Conservation (phyloP, 2,329 filamentous ascomycete genomes). For the Volutella citrinella region DNA sequence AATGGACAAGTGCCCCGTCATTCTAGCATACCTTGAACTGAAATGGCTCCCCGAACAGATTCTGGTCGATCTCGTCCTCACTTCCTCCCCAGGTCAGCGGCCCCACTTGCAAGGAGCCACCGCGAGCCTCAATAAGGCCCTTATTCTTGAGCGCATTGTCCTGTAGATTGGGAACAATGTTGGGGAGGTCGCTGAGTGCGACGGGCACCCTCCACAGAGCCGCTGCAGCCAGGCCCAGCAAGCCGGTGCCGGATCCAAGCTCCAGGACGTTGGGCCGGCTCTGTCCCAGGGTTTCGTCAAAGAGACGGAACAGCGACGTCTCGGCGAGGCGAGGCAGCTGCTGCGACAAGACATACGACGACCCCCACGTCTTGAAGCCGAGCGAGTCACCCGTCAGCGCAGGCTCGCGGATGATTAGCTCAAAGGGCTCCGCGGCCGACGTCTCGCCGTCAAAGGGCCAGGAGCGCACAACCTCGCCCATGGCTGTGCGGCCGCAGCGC, state of each 20-base stretch:
- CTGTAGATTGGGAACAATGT: constrained; percentile 79
- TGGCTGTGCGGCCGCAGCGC: constrained; percentile 70
- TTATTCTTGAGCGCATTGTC: constrained; percentile 68
- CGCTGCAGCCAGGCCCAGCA: constrained; percentile 85
- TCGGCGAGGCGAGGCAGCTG: constrained; percentile 55
- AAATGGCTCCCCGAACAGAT: constrained; percentile 41
- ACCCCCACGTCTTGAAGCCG: constrained; percentile 94
- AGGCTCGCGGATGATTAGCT: constrained; percentile 78
- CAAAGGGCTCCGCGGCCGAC: constrained; percentile 41
- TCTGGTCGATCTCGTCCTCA: constrained; percentile 41
- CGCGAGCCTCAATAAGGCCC: constrained; percentile 48
- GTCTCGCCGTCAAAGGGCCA: constrained; percentile 47
- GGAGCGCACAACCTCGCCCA: constrained; percentile 54
- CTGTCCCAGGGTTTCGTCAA: constrained; percentile 34
- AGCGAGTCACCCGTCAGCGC: constrained; percentile 83
- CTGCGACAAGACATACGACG: constrained; percentile 79
- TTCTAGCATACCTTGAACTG: constrained; percentile 53
- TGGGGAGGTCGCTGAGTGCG: constrained; percentile 76
- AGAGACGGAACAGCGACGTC: constrained; percentile 43
- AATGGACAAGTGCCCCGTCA: no score
- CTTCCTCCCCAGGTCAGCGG: constrained; percentile 71
- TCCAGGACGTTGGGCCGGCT: constrained; percentile 57
- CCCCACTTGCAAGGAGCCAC: constrained; percentile 59
- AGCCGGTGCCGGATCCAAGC: constrained; percentile 83
- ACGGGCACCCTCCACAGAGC: constrained; percentile 65